These are phyloP conservation scores for Alternaria tenuissima DNA, from an alignment of 2,329 filamentous ascomycete species.

Conservation along the genomic window DNA sequence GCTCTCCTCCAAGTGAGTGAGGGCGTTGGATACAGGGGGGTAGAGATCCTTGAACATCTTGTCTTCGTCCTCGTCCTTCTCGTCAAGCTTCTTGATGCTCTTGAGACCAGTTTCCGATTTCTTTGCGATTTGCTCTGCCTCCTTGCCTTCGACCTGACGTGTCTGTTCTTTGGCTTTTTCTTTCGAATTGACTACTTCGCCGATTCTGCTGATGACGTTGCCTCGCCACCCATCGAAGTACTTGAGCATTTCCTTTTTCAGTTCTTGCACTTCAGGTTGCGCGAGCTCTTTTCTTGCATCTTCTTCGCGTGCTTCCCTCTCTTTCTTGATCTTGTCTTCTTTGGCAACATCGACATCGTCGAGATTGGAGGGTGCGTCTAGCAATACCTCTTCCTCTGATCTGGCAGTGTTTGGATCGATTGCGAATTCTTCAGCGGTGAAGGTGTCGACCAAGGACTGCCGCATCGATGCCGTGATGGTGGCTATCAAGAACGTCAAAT, in stretches of 20 bases:
- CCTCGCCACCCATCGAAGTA: constrained; percentile 85
- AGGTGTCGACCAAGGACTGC: constrained; percentile 54
- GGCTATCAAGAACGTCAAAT: constrained; percentile 58
- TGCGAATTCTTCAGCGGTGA: constrained; percentile 44
- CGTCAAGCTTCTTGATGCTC: constrained; percentile 36
- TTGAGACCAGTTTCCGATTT: constrained; percentile 33
- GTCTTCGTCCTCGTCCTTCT: constrained; percentile 45
- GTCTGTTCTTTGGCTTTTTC: constrained; percentile 45
- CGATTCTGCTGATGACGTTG: constrained; percentile 72
- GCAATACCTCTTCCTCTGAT: constrained; percentile 35
- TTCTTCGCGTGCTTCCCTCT: constrained; percentile 40
- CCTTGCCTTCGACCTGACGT: constrained; percentile 27
- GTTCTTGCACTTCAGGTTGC: constrained; percentile 64
- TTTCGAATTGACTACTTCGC: constrained; percentile 65
- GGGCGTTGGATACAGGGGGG: constrained; percentile 51
- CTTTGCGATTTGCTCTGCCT: constrained; percentile 42
- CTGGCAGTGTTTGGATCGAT: constrained; percentile 23
- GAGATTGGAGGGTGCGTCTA: constrained; percentile 33
- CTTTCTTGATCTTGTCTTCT: constrained; percentile 43
- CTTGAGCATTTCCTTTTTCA: constrained; percentile 73
- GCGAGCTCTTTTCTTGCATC: constrained; percentile 59
- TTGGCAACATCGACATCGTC: constrained; percentile 39
- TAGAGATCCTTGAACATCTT: constrained; percentile 52
- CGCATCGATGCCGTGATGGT: constrained; percentile 59
- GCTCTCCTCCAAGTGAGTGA: constrained; percentile 67